Evolutionary conservation across 345 rosid species (phyloP), one percentile per base, ranked within the genome.

Genomic region (Euclidium syriacum): DNA sequence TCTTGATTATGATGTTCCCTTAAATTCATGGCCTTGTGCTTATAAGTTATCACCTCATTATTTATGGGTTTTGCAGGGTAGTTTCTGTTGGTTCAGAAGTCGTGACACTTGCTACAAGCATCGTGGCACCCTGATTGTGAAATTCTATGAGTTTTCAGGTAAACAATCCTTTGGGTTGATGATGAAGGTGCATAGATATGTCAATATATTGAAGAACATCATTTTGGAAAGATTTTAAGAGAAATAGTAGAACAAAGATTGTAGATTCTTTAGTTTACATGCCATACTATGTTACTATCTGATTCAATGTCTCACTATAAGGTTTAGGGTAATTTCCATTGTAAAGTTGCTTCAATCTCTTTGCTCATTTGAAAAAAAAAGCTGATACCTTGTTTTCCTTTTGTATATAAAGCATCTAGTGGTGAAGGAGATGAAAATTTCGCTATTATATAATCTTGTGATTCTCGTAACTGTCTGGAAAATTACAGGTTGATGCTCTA

Each of bases 121-220:
- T 79, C 65, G 4, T 88, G 99, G 99, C 97, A 95, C 62, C 97
- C 90, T 32, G 86, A 72, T 63, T 88, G 96, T 62, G 84, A 82
- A 49, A 57, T 94, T 62, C 87, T 94, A 55, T 94, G 97, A n/a
- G 95, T 86, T 79, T 88, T 95, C 80, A 88, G 99, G 99, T 90
- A 80, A n/a, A 53, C 29, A 4, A 32, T 43, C 27, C 40, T 22
- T 29, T 35, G 10, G 52, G 60, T 50, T 63, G 19, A 32, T 48
- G 29, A n/a, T 29, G n/a, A 26, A 54, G 7, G 33, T 52, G 61
- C 35, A 16, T 58, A 12, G 18, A 44, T 14, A 36, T 38, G 32
- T 36, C 39, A 36, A 47, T 41, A 10, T 20, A 34, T 18, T 34
- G 47, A 68, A 24, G 1, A 61, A 22, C 41, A 17, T 52, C 27